Base-by-base conservation (phyloP, 164 flowering plant genomes). In the Liriodendron chinense region DNA sequence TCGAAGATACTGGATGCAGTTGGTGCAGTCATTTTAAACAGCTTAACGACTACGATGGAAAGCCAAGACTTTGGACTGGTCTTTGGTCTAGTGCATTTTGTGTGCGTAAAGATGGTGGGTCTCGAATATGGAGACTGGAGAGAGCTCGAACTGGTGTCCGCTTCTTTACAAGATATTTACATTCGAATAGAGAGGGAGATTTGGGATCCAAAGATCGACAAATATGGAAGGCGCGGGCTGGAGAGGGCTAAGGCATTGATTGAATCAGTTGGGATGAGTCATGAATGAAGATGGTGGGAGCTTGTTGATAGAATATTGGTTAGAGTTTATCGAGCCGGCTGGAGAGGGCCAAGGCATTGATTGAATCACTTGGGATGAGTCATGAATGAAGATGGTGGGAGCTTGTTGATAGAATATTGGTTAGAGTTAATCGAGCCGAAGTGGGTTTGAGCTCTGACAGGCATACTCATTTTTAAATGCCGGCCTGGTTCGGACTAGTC, bases 301-400 rank as follows among this genome's bases (percentile, higher is more conserved):
- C 43, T n/a, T n/a, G 43, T 34, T 34, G 43, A 34, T 34, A 34
- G 43, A 2, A 2, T 34, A 34, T 34, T 34, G 43, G 43, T 34
- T 34, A 34, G 43, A 34, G 34, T 4, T 34, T 34, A 2, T 34
- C 43, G 6, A 34, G 43, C 43, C 43, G 5, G 68, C 77, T 92
- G 67, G 74, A 79, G 47, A 73, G 63, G 21, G 90, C 87, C 6
- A 89, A 65, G 82, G 81, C 75, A 18, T 84, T 90, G 87, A 89
- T 96, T 72, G 89, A 94, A 74, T 91, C 96, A 72, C 79, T 89
- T 72, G 87, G 92, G 90, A 77, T 73, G 76, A 64, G 70, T 74
- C 83, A 79, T 56, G 18, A 9, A 18, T 65, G 69, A n/a, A n/a
- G n/a, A n/a, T n/a, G n/a, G n/a, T n/a, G n/a, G n/a, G n/a, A n/a